A percentile compares a stretch with the other conserved stretches of the same genome.
These are phyloP conservation scores for Cornus florida DNA, from an alignment of 148 eudicot species.

Conservation along the genomic window DNA sequence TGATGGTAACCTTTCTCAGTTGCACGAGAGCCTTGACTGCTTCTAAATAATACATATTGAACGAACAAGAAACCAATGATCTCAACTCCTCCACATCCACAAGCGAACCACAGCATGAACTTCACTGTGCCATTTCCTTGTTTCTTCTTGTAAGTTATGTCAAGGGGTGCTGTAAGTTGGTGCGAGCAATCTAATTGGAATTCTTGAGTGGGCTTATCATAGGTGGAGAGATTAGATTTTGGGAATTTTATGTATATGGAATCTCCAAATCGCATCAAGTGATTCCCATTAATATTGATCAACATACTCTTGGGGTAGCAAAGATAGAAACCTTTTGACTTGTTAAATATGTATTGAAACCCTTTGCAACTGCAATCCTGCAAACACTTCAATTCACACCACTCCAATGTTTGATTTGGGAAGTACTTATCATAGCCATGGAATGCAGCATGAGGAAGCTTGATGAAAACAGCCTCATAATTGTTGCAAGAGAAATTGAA, in stretches of 20 bases:
- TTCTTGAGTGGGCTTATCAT: background rate
- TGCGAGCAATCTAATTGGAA: background rate
- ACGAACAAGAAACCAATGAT: slow-evolving; percentile 1
- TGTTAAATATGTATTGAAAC: background rate
- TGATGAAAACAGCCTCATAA: background rate
- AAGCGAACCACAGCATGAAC: slow-evolving; percentile 5
- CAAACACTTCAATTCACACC: slow-evolving; percentile 15
- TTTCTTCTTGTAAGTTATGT: slow-evolving; percentile 9
- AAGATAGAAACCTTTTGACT: background rate
- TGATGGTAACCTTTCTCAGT: background rate
- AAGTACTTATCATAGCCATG: slow-evolving; percentile 15
- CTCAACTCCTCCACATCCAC: slow-evolving; percentile 20
- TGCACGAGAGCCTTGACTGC: background rate
- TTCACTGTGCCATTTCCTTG: background rate
- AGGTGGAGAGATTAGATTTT: background rate
- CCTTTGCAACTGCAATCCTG: slow-evolving; percentile 19
- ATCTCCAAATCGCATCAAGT: background rate
- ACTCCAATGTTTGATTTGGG: slow-evolving; percentile 1
- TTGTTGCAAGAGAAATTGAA: slow-evolving; percentile 2
- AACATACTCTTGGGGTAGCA: slow-evolving; percentile 16
- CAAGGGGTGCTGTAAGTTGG: background rate
- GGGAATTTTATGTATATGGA: slow-evolving; percentile 17
- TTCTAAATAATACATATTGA: background rate
- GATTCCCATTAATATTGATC: slow-evolving; percentile 23
- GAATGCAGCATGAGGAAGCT: slow-evolving; percentile 16